Evolutionary conservation across 2,329 filamentous ascomycete genomes (phyloP).

Genomic region (Phaeosphaeria sp.): DNA sequence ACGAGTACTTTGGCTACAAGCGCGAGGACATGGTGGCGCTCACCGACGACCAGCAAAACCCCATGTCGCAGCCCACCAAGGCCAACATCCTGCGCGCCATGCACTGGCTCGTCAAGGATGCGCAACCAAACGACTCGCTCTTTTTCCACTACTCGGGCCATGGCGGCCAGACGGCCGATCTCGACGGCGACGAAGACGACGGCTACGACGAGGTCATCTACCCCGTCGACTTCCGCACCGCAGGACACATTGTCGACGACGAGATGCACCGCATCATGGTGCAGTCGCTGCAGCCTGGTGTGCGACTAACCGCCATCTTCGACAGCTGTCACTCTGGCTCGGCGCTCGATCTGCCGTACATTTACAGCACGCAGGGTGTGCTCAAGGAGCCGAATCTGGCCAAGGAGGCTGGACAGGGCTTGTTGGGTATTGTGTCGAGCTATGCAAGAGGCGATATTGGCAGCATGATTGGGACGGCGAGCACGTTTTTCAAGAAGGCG

Average conservation of each 20-base stretch:
- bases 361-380: conserved; percentile 80
- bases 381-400: conserved; percentile 83
- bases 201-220: conserved; percentile 86
- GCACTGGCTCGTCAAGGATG: conserved; percentile 98
- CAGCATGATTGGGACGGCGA: conserved; percentile 79
- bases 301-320: conserved; percentile 82
- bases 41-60: conserved; percentile 96
- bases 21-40: conserved; percentile 96
- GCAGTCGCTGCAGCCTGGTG: conserved; percentile 76
- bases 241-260: conserved; percentile 83
- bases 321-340: conserved; percentile 83
- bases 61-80: conserved; percentile 96
- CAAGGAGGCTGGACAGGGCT: conserved; percentile 77
- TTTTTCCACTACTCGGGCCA: conserved; percentile 97
- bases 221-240: conserved; percentile 79
- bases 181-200: conserved; percentile 81
- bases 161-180: conserved; percentile 80
- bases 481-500: conserved; percentile 87
- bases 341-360: conserved; percentile 77
- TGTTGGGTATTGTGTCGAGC: conserved; percentile 74
- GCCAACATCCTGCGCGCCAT: conserved; percentile 94
- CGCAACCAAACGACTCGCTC: conserved; percentile 87
- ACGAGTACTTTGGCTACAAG: conserved; percentile 89
- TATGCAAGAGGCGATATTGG: conserved; percentile 86
- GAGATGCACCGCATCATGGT: conserved; percentile 86